These are phyloP conservation scores for Aureobasidium sp. DNA, from an alignment of 2,329 filamentous ascomycete species.

Conservation along the genomic window DNA sequence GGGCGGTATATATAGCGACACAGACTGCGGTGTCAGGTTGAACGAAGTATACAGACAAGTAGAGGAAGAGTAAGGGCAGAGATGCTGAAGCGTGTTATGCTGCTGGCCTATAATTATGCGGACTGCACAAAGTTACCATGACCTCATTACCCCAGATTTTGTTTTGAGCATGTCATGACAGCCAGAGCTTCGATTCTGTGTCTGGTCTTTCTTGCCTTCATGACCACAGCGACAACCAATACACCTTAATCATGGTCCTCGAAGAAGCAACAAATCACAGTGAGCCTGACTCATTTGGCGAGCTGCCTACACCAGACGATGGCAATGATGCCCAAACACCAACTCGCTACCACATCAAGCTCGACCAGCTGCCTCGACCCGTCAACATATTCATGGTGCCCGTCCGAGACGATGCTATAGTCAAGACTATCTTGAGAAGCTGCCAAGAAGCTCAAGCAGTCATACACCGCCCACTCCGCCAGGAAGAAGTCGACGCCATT, in stretches of 20 bases:
- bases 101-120: not conserved
- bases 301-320: not conserved
- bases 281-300: slow-evolving; percentile 4
- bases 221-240: not conserved
- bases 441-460: slow-evolving; percentile 26
- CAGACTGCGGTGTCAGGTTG: not conserved
- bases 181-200: not conserved
- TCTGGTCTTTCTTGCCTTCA: not conserved
- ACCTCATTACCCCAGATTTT: not conserved
- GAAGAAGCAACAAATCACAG: not conserved
- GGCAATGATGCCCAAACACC: not conserved
- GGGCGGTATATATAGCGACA: not conserved
- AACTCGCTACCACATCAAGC: slow-evolving; percentile 28
- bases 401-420: slow-evolving; percentile 26
- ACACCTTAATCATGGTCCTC: not conserved
- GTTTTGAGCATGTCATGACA: not conserved
- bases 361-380: slow-evolving; percentile 32
- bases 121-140: not conserved
- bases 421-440: slow-evolving; percentile 27
- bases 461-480: slow-evolving; percentile 32
- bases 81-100: not conserved
- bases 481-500: slow-evolving; percentile 38
- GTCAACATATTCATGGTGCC: slow-evolving; percentile 30
- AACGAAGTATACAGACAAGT: not conserved
- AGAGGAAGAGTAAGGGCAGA: not conserved